Conservation (phyloP, 306 rosid species). For the Lupinus albus region DNA sequence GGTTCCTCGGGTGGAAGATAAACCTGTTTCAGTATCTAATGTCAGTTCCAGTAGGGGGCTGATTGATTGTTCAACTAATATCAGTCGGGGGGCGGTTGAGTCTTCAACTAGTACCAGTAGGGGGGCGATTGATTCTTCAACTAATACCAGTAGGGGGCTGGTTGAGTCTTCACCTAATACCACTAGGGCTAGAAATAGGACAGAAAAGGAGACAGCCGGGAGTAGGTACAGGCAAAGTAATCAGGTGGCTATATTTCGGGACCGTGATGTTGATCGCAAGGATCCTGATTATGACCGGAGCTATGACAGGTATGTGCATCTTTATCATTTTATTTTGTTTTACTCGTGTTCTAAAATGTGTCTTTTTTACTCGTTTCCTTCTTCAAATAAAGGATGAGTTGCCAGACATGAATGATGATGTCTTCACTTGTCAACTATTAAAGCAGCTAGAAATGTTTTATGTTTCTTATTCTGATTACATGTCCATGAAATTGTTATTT, state of each 20-base stretch:
- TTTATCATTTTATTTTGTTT: neutral
- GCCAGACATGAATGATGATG: neutral
- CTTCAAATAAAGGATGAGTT: constrained; percentile 30
- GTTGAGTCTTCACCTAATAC: constrained; percentile 62
- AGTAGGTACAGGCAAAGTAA: constrained; percentile 79
- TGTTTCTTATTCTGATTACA: neutral
- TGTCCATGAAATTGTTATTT: constrained; percentile 14
- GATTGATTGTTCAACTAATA: neutral
- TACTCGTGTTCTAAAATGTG: neutral
- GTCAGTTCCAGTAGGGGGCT: constrained; percentile 58
- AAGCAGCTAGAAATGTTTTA: neutral
- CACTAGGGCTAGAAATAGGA: constrained; percentile 80
- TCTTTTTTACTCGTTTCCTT: neutral
- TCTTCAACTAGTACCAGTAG: constrained; percentile 58
- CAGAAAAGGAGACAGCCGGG: constrained; percentile 77
- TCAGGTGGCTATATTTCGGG: constrained; percentile 94
- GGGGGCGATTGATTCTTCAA: constrained; percentile 55
- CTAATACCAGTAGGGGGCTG: constrained; percentile 57
- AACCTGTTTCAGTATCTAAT: constrained; percentile 55
- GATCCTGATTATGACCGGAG: constrained; percentile 96
- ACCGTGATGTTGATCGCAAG: constrained; percentile 86
- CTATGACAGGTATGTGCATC: constrained; percentile 69
- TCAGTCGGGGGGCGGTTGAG: neutral
- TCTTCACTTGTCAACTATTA: neutral
- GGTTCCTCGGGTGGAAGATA: constrained; percentile 68